A percentile compares a stretch with the other conserved stretches of the same genome.
phyloP scores from a whole-genome alignment of 768 basidiomycete species.

The Ephemerocybe angulata region DNA sequence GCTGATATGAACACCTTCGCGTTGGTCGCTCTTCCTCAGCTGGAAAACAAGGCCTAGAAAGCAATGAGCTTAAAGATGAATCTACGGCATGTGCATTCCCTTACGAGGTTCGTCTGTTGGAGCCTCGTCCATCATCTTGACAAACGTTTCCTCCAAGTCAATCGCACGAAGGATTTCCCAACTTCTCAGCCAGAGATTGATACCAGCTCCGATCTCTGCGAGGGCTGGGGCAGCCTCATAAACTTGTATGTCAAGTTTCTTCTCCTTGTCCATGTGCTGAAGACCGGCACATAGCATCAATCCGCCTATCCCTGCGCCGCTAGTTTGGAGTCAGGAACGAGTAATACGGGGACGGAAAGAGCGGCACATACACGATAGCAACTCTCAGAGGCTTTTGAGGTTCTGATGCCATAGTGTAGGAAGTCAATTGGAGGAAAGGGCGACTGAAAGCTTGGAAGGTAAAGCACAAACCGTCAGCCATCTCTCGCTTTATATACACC shows the following conservation, averaged over 20 bases:
- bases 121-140: constrained; percentile 10
- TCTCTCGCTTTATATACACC: not conserved
- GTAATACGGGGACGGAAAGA: not conserved
- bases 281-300: constrained; percentile 35
- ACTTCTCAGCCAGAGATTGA: constrained; percentile 32
- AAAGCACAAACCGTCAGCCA: not conserved
- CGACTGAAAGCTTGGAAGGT: not conserved
- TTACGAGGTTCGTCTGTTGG: constrained; percentile 15
- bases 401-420: not conserved
- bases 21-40: constrained; percentile 32
- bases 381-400: constrained; percentile 1
- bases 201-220: constrained; percentile 42
- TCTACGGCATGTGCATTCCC: not conserved
- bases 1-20: constrained; percentile 24
- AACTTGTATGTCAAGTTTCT: constrained; percentile 31
- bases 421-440: not conserved
- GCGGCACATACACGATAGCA: constrained; percentile 6
- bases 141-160: constrained; percentile 11
- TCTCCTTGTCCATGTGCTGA: constrained; percentile 18
- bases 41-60: constrained; percentile 20
- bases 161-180: constrained; percentile 14
- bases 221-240: constrained; percentile 40
- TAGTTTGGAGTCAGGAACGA: constrained; percentile 10
- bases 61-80: not conserved
- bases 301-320: constrained; percentile 41